Percentiles rank a stretch among this genome's conserved stretches.
Conservation (phyloP, 2,329 filamentous ascomycete species). For the Pseudonectria foliicola region DNA sequence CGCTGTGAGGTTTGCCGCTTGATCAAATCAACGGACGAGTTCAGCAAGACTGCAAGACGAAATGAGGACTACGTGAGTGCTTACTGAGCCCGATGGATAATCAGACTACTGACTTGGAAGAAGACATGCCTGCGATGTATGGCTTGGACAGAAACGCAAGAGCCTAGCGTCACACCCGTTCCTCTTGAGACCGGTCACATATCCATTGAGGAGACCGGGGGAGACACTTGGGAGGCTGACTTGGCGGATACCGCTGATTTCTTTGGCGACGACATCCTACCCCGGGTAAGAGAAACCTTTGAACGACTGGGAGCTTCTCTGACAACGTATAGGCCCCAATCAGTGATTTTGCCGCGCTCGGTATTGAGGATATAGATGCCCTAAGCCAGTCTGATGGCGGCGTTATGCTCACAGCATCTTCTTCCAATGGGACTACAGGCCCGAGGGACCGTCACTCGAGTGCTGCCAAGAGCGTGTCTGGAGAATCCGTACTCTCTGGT, state of each 20-base stretch:
- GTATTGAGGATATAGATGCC: slow-evolving; percentile 9
- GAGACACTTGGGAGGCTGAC: slow-evolving; percentile 5
- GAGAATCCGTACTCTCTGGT: slow-evolving; percentile 2
- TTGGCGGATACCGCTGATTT: slow-evolving; percentile 18
- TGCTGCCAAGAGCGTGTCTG: slow-evolving; percentile 2
- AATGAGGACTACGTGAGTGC: slow-evolving; percentile 24
- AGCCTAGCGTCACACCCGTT: slow-evolving; percentile 23
- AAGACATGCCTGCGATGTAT: slow-evolving; percentile 29
- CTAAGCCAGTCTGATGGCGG: not conserved
- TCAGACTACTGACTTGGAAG: slow-evolving; percentile 2
- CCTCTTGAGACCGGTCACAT: slow-evolving; percentile 27
- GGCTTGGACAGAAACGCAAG: slow-evolving; percentile 30
- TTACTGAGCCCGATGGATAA: not conserved
- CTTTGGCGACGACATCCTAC: slow-evolving; percentile 15
- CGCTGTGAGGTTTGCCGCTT: slow-evolving; percentile 26
- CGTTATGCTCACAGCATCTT: not conserved
- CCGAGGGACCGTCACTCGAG: too few relatives aligned
- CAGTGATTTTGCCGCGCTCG: slow-evolving; percentile 14
- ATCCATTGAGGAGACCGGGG: slow-evolving; percentile 22
- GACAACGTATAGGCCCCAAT: slow-evolving; percentile 21
- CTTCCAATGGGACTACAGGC: too few relatives aligned
- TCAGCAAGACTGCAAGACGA: slow-evolving; percentile 23
- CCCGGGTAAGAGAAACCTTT: slow-evolving; percentile 10
- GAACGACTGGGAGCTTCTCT: not conserved
- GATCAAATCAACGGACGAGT: slow-evolving; percentile 21